Conservation (phyloP, 805 yeast genomes). For the Citeromyces nyonsensis region DNA sequence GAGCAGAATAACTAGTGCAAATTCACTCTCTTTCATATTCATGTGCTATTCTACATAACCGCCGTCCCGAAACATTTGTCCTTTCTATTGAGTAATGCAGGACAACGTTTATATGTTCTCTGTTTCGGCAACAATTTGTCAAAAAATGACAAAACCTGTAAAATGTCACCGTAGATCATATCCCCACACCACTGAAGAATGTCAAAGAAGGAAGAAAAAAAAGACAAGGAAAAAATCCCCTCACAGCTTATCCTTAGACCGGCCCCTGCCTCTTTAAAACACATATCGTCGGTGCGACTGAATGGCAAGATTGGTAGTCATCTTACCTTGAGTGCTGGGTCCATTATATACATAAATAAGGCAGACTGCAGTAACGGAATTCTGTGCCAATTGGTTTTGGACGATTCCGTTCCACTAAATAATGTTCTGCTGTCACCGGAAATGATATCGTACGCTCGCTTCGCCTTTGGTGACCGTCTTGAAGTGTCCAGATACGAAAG, state of each 20-base stretch:
- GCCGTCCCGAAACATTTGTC: neutral
- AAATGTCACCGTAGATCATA: no score
- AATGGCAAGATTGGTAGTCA: neutral
- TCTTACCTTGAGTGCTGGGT: neutral
- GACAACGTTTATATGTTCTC: neutral
- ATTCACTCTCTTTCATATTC: no score
- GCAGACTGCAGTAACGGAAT: neutral
- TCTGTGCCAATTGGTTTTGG: neutral
- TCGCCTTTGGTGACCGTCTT: constrained; percentile 15
- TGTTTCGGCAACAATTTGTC: neutral
- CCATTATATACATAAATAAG: neutral
- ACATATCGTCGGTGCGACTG: neutral
- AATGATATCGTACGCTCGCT: constrained; percentile 8
- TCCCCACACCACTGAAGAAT: no score
- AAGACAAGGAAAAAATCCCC: neutral
- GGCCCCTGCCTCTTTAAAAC: neutral
- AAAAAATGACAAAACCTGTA: neutral
- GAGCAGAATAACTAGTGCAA: no score
- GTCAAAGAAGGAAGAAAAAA: neutral
- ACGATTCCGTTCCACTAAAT: constrained; percentile 6
- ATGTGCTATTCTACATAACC: neutral
- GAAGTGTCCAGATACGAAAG: constrained; percentile 24
- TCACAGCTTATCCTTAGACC: neutral
- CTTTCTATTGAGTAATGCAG: no score
- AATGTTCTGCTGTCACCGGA: constrained; percentile 11